Conservation (phyloP, 2,329 filamentous ascomycete genomes). For the Arachnomyces sp. region DNA sequence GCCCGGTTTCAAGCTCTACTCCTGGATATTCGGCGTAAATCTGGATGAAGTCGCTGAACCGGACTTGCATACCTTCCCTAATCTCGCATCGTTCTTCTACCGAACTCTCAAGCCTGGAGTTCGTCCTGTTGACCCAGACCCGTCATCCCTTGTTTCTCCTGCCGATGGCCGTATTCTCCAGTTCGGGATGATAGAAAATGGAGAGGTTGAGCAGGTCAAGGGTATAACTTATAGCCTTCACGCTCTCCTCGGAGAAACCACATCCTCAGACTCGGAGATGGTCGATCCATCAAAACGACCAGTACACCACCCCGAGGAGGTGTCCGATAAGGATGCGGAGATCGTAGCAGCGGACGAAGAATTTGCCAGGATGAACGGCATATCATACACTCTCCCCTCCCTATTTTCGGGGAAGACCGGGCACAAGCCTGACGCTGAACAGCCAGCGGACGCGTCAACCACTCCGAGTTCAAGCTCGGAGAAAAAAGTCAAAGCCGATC, state of each 20-base stretch:
- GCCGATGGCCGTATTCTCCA: constrained; percentile 87
- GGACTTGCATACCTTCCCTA: constrained; percentile 83
- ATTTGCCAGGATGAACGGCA: constrained; percentile 89
- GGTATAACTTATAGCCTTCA: constrained; percentile 97
- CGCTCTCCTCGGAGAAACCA: constrained; percentile 68
- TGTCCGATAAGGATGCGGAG: constrained; percentile 45
- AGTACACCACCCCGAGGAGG: constrained; percentile 25
- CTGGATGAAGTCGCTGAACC: constrained; percentile 80
- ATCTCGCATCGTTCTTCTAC: constrained; percentile 95
- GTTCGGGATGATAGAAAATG: constrained; percentile 83
- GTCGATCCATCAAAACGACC: constrained; percentile 28
- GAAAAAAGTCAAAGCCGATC: constrained; percentile 73
- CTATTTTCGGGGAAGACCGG: constrained; percentile 64
- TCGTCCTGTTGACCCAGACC: constrained; percentile 74
- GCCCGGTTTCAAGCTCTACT: constrained; percentile 86
- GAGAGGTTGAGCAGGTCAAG: constrained; percentile 97
- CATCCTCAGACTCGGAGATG: constrained; percentile 30
- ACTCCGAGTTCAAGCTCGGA: constrained; percentile 62
- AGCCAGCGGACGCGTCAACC: constrained; percentile 67
- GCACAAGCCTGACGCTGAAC: constrained; percentile 39
- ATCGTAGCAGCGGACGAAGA: constrained; percentile 76
- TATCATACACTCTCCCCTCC: constrained; percentile 84
- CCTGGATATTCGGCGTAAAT: constrained; percentile 84
- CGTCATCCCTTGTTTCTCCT: constrained; percentile 74
- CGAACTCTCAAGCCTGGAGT: constrained; percentile 83